Evolutionary conservation across 257 asterid genomes (phyloP).

Genomic region (Pogostemon cablin): DNA sequence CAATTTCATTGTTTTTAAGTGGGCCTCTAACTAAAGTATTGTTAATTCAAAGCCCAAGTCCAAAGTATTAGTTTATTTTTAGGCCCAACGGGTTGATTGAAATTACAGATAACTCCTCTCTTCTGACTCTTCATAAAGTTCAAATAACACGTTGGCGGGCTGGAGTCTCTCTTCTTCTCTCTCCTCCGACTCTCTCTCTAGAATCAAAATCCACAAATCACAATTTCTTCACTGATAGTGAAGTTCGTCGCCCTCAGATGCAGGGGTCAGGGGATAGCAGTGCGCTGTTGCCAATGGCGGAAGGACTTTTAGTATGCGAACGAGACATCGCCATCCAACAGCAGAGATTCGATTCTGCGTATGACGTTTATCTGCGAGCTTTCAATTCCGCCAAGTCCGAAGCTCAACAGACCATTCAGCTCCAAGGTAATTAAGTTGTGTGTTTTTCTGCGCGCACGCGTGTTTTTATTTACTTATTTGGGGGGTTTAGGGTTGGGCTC

Average conservation of each 20-base stretch:
- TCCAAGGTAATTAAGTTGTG: slow-evolving; percentile 50
- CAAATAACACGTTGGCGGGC: slow-evolving; percentile 54
- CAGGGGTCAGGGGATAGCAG: slow-evolving; percentile 43
- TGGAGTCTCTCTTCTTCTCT: slow-evolving; percentile 24
- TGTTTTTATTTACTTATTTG: not conserved
- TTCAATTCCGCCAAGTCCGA: slow-evolving; percentile 50
- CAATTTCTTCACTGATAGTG: not conserved
- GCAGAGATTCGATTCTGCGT: slow-evolving; percentile 53
- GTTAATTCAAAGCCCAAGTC: too few species aligned
- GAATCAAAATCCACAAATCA: slow-evolving; percentile 14
- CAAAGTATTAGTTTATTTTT: too few species aligned
- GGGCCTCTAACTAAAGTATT: too few species aligned
- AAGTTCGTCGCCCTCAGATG: slow-evolving; percentile 39
- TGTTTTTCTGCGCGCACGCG: not conserved
- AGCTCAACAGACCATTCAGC: slow-evolving; percentile 62
- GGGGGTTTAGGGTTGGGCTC: not conserved
- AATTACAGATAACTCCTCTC: too few species aligned
- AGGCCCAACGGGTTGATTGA: too few species aligned
- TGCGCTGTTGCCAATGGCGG: slow-evolving; percentile 54
- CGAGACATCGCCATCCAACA: slow-evolving; percentile 69
- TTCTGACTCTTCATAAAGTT: not conserved
- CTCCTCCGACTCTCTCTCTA: not conserved
- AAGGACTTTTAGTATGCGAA: slow-evolving; percentile 60
- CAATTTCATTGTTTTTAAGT: too few species aligned
- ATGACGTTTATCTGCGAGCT: slow-evolving; percentile 27